Evolutionary conservation across 192 early-diverging fungal species (phyloP), one percentile per base, ranked within the genome.

Genomic region (Spizellomyces punctatus): DNA sequence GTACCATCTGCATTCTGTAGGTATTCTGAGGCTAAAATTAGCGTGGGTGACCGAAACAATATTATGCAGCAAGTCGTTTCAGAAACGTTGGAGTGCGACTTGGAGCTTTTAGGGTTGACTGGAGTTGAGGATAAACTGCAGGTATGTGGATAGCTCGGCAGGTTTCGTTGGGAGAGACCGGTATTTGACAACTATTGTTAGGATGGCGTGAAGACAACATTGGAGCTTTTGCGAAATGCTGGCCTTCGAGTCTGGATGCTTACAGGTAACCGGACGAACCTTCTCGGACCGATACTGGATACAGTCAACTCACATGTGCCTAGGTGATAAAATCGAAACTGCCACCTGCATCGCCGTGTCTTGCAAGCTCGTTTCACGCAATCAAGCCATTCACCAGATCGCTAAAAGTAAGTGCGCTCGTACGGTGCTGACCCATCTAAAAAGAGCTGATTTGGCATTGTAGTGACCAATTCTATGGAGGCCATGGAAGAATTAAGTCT

Each of bases 71-170:
- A 75, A 5, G 90, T 92, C 4, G 84, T 96, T 5, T 74, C 79
- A 0, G 72, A 85, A 16, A 81, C 84, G 21, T 74, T 98, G 16
- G 96, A 98, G 68, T 80, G 79, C 59, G 95, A 96, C 66, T 71
- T 98, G 49, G 95, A 96, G 72, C 80, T 96, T 54, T 79, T 98
- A 36, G 96, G 96, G 8, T 63, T 96, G 58, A 98, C 95, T 0
- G 96, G 95, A 17, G 95, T 98, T 48, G 96, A 98, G 75, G 96
- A 98, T 73, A 94, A 94, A 73, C 79, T 98, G 65, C 96, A 98
- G 74, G 66, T 64, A 47, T 48, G 6, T 64, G 14, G 52, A 12
- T 61, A 4, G 17, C 22, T 36, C 59, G 22, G n/a, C 22, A 44
- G n/a, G 36, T 12, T 17, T 64, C 1, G 63, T 46, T 16, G 14